Conservation (phyloP, 192 early-diverging fungal species). For the Spizellomyces sp. region DNA sequence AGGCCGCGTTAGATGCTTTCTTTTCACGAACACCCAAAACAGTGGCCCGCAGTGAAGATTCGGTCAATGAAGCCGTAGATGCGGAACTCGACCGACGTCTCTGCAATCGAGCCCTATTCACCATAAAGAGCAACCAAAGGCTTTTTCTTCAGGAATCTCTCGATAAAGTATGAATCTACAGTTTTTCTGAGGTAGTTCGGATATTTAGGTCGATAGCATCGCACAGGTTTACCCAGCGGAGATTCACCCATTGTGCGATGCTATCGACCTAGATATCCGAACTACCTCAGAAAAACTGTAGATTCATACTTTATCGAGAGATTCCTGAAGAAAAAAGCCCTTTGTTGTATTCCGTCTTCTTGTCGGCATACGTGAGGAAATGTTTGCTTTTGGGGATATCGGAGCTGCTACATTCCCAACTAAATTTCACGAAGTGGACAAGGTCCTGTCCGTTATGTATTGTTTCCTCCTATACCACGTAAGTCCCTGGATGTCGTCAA, state of each 20-base stretch:
- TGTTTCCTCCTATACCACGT: conserved; percentile 12
- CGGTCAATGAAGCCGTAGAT: too few relatives aligned
- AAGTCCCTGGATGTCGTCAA: conserved; percentile 7
- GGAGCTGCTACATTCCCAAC: conserved; percentile 6
- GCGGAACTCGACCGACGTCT: not conserved
- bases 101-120: conserved; percentile 2
- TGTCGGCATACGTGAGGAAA: not conserved
- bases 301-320: conserved; percentile 9
- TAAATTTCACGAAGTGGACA: not conserved
- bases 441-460: not conserved
- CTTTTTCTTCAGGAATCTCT: conserved; percentile 4
- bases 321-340: conserved; percentile 14
- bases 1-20: too few relatives aligned
- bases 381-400: conserved; percentile 14
- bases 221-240: conserved; percentile 7
- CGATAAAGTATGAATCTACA: conserved; percentile 7
- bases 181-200: conserved; percentile 2
- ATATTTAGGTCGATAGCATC: conserved; percentile 10
- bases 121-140: not conserved
- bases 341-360: conserved; percentile 9
- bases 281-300: not conserved
- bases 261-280: conserved; percentile 6
- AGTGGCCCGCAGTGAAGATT: too few relatives aligned
- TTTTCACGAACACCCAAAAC: too few relatives aligned
- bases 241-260: conserved; percentile 11